A percentile compares a stretch with the other conserved stretches of the same genome.
phyloP scores from a whole-genome alignment of 2,329 filamentous ascomycete genomes.

The Xylariaceae sp. region DNA sequence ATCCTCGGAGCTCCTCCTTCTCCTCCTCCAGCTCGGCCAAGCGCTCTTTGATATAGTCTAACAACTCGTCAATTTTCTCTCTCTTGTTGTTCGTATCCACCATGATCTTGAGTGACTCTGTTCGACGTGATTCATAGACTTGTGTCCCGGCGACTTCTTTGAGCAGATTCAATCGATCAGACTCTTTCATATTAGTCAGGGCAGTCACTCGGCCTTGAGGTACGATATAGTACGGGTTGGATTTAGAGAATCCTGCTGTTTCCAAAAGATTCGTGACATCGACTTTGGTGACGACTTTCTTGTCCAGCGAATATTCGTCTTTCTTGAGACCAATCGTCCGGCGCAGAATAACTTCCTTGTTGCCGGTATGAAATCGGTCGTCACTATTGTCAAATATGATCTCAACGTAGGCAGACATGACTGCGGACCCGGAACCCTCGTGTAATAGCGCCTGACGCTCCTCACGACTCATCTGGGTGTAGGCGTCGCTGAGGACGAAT shows the following conservation, averaged over 20 bases:
- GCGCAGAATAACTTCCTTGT: conserved; percentile 83
- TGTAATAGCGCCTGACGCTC: conserved; percentile 95
- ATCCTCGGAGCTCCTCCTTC: conserved; percentile 90
- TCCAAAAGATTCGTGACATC: conserved; percentile 96
- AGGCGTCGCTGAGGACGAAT: conserved; percentile 96
- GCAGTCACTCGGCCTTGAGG: conserved; percentile 94
- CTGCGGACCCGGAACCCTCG: conserved; percentile 93
- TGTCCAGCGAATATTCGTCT: conserved; percentile 96
- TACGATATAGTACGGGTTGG: conserved; percentile 98
- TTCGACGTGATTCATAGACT: conserved; percentile 87
- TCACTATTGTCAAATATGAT: conserved; percentile 98
- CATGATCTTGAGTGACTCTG: conserved; percentile 96
- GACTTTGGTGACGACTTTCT: conserved; percentile 89
- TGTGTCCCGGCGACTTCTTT: conserved; percentile 99
- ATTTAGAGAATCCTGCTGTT: conserved; percentile 91
- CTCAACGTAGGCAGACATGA: conserved; percentile 99
- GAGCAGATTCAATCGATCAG: conserved; percentile 78
- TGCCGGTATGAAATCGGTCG: conserved; percentile 89
- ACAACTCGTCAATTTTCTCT: conserved; percentile 85
- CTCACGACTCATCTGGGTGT: conserved; percentile 91
- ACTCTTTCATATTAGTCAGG: conserved; percentile 98
- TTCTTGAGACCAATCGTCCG: conserved; percentile 97
- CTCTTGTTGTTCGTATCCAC: conserved; percentile 92
- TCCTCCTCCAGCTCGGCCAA: conserved; percentile 89
- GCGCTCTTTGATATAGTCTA: conserved; percentile 88